Percentiles rank a stretch among this genome's conserved stretches.
These are phyloP conservation scores for Chrysosporium queenslandicum DNA, from an alignment of 2,329 filamentous ascomycete species.

Conservation along the genomic window DNA sequence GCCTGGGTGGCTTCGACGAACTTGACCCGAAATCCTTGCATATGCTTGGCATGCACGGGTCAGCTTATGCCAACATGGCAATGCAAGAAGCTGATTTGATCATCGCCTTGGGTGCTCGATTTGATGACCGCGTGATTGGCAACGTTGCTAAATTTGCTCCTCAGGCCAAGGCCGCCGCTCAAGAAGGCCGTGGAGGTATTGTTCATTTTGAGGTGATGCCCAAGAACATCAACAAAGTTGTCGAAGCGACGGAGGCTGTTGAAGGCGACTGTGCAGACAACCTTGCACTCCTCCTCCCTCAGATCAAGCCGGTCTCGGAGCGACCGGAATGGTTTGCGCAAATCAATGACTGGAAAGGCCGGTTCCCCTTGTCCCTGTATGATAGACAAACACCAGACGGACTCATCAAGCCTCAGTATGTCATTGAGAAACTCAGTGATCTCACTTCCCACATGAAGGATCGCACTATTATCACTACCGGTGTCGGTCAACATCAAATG, in stretches of 20 bases:
- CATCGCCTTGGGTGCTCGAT: slow-evolving; percentile 84
- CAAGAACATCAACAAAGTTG: slow-evolving; percentile 99
- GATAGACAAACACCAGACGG: slow-evolving; percentile 66
- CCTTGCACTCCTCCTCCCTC: slow-evolving; percentile 62
- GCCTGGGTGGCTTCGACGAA: slow-evolving; percentile 85
- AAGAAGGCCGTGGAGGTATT: slow-evolving; percentile 81
- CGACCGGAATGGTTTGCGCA: slow-evolving; percentile 79
- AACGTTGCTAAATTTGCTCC: slow-evolving; percentile 81
- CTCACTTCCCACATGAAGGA: slow-evolving; percentile 72
- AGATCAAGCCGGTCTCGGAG: slow-evolving; percentile 54
- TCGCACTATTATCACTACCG: slow-evolving; percentile 78
- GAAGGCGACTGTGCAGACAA: slow-evolving; percentile 85
- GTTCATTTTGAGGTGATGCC: slow-evolving; percentile 98
- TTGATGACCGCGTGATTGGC: slow-evolving; percentile 88
- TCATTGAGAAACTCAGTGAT: slow-evolving; percentile 83
- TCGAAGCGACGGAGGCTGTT: slow-evolving; percentile 89
- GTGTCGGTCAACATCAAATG: slow-evolving; percentile 98
- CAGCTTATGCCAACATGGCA: slow-evolving; percentile 93
- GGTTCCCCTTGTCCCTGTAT: slow-evolving; percentile 75
- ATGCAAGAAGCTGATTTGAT: slow-evolving; percentile 96
- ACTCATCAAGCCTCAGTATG: slow-evolving; percentile 84
- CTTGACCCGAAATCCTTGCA: slow-evolving; percentile 87
- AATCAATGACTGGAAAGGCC: slow-evolving; percentile 82
- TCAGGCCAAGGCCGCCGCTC: slow-evolving; percentile 70
- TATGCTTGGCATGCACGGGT: slow-evolving; percentile 98